Percentiles rank a stretch among this genome's conserved stretches.
Evolutionary conservation across 257 asterid species (phyloP).

Genomic region (Ocimum tenuiflorum): DNA sequence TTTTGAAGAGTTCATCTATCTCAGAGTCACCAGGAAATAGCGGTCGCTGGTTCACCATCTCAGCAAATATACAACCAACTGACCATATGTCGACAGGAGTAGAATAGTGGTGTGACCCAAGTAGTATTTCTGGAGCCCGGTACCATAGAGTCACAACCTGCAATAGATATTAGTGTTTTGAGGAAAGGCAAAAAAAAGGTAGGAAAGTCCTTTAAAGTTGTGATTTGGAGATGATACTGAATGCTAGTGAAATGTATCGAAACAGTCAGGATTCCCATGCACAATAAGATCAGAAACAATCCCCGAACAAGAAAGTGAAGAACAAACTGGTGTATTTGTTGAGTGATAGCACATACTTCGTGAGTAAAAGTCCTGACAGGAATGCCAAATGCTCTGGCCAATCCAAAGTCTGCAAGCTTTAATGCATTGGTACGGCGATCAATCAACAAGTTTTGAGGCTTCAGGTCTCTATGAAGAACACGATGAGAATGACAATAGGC

Average conservation of each 20-base stretch:
- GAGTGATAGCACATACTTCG: slow-evolving; percentile 44
- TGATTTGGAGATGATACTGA: not conserved
- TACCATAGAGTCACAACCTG: slow-evolving; percentile 99
- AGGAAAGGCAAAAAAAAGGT: slow-evolving; percentile 1
- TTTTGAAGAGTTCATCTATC: slow-evolving; percentile 82
- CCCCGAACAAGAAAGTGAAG: not conserved
- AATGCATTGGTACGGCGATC: slow-evolving; percentile 77
- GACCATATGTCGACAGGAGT: slow-evolving; percentile 99
- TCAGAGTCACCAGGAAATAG: slow-evolving; percentile 97
- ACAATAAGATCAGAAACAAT: slow-evolving; percentile 3
- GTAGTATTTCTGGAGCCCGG: slow-evolving; percentile 96
- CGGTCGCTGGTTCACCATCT: slow-evolving; percentile 80
- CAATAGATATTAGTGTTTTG: slow-evolving; percentile 12
- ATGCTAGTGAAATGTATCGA: not conserved
- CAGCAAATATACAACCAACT: slow-evolving; percentile 96
- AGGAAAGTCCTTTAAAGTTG: not conserved
- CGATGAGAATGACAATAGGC: slow-evolving; percentile 95
- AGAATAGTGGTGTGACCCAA: slow-evolving; percentile 89
- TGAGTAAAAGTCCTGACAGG: slow-evolving; percentile 96
- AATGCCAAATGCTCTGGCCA: slow-evolving; percentile 95
- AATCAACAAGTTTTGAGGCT: slow-evolving; percentile 92
- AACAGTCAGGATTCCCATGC: not conserved
- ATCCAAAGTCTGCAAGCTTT: slow-evolving; percentile 95
- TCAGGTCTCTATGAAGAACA: slow-evolving; percentile 89
- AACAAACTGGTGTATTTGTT: slow-evolving; percentile 1